phyloP scores from a whole-genome alignment of 2,329 filamentous ascomycete genomes.

The Pseudogymnoascus sp. region DNA sequence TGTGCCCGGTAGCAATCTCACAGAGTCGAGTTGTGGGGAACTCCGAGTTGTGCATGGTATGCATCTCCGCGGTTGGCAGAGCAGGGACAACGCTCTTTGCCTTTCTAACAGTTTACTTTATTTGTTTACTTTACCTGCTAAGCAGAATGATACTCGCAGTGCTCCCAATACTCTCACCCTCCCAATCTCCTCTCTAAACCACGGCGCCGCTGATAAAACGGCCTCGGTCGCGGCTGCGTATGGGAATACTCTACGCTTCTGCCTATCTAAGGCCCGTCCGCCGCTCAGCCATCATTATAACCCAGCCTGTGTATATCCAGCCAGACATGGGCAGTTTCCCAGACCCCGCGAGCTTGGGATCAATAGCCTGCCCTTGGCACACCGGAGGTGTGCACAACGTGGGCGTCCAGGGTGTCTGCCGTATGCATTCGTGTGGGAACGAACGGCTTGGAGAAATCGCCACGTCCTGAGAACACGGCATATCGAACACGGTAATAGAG shows the following conservation, averaged over 20 bases:
- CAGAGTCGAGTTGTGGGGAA: background rate
- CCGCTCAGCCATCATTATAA: too few species aligned
- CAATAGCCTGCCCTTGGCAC: background rate
- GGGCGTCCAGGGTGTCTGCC: background rate
- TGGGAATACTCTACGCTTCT: background rate
- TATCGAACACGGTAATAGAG: background rate
- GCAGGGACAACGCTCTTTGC: background rate
- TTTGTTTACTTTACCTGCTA: too few species aligned
- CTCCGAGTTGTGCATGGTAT: background rate
- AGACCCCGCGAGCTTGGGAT: too few species aligned
- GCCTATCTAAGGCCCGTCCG: background rate
- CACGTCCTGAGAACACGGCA: background rate
- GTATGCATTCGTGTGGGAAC: background rate
- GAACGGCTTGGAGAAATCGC: background rate
- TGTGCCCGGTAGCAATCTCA: background rate
- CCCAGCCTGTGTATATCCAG: too few species aligned
- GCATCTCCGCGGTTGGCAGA: background rate
- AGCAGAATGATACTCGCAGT: background rate
- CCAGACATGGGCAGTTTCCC: too few species aligned
- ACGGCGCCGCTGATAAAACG: background rate
- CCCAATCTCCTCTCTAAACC: background rate
- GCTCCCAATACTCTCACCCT: background rate
- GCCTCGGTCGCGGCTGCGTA: background rate
- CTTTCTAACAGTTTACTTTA: background rate
- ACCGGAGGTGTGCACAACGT: background rate